phyloP scores from a whole-genome alignment of 441 rosid species.

The Bruguiera hainesii region DNA sequence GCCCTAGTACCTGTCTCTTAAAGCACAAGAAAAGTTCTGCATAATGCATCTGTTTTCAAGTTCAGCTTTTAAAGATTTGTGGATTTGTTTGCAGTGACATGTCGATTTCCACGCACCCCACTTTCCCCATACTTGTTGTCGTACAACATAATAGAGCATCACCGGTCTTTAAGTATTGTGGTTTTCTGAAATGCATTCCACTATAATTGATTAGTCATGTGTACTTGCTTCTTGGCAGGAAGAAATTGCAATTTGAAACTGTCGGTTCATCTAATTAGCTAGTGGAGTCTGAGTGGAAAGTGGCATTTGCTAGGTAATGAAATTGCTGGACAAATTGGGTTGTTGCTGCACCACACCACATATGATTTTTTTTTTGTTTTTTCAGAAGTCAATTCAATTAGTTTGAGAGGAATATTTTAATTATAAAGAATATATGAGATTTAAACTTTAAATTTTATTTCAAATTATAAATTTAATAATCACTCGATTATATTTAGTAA shows the following conservation, averaged over 20 bases:
- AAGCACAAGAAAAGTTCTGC: neutral
- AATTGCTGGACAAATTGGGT: neutral
- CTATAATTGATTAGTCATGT: neutral
- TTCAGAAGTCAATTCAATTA: neutral
- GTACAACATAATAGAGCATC: too few relatives aligned
- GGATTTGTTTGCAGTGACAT: neutral
- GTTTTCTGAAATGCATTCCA: conserved; percentile 14
- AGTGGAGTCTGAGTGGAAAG: conserved; percentile 2
- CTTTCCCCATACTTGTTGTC: neutral
- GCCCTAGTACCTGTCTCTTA: neutral
- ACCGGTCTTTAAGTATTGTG: neutral
- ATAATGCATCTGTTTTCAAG: neutral
- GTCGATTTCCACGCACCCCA: neutral
- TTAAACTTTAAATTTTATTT: too few relatives aligned
- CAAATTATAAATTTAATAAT: too few relatives aligned
- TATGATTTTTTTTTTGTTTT: neutral
- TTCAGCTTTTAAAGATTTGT: neutral
- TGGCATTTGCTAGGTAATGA: neutral
- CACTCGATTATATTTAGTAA: too few relatives aligned
- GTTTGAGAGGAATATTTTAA: neutral
- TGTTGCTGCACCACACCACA: neutral
- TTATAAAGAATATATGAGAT: neutral
- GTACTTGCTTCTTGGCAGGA: neutral
- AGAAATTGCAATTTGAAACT: neutral
- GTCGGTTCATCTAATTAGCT: neutral